A percentile compares a stretch with the other conserved stretches of the same genome.
These are phyloP conservation scores for Fusarium mangiferae DNA, from an alignment of 2,329 filamentous ascomycete genomes.

Conservation along the genomic window DNA sequence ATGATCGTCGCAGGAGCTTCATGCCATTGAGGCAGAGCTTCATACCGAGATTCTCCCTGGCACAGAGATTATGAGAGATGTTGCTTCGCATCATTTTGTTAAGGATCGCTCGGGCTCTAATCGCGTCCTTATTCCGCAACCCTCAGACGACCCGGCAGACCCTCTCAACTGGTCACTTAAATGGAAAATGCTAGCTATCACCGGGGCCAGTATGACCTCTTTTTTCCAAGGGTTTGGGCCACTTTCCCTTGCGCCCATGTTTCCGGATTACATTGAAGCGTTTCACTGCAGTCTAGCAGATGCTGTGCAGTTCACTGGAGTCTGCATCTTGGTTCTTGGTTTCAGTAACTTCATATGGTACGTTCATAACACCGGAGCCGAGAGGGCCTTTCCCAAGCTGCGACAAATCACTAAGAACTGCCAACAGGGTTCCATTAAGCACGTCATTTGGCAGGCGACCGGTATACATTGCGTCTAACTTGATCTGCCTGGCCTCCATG, in stretches of 20 bases:
- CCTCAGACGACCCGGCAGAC: neutral
- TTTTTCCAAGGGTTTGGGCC: neutral
- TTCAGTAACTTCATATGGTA: neutral
- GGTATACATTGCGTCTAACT: neutral
- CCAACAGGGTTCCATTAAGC: neutral
- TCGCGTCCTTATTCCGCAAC: neutral
- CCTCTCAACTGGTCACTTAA: neutral
- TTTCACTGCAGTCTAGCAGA: neutral
- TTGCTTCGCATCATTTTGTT: neutral
- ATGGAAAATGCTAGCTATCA: neutral
- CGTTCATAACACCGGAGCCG: neutral
- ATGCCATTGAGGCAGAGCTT: neutral
- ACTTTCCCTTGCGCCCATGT: neutral
- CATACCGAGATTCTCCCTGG: neutral
- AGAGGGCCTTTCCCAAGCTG: accelerated
- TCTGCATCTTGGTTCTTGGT: neutral
- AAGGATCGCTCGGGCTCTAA: neutral
- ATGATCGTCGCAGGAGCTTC: neutral
- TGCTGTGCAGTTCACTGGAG: neutral
- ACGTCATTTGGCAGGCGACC: neutral
- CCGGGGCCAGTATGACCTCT: neutral
- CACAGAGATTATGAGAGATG: neutral
- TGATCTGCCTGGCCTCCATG: neutral
- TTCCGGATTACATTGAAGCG: neutral
- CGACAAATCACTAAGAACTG: neutral